Conservation (phyloP, 768 basidiomycete species). For the Coprinopsis strossmayeri region DNA sequence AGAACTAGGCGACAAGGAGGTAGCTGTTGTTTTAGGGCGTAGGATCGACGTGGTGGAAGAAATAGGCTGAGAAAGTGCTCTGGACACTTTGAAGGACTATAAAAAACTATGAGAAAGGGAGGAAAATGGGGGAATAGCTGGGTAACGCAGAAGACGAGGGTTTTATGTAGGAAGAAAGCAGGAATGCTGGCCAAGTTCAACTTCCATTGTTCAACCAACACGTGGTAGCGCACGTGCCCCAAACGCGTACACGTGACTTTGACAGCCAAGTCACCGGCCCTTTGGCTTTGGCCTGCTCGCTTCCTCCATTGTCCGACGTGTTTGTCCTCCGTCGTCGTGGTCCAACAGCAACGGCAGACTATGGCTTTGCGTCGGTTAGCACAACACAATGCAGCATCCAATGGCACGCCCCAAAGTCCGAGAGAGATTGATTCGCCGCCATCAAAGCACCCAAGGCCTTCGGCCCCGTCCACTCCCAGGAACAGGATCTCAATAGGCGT, state of each 20-base stretch:
- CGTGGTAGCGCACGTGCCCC: slow-evolving; percentile 30
- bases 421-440: slow-evolving; percentile 29
- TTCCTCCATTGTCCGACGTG: neutral
- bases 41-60: slow-evolving; percentile 59
- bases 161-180: slow-evolving; percentile 16
- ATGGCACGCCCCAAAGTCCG: neutral
- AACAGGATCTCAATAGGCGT: slow-evolving; percentile 44
- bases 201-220: slow-evolving; percentile 43
- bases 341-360: neutral
- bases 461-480: slow-evolving; percentile 34
- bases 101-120: slow-evolving; percentile 21
- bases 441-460: slow-evolving; percentile 17
- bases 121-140: slow-evolving; percentile 10
- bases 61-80: neutral
- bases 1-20: slow-evolving; percentile 72
- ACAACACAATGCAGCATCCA: slow-evolving; percentile 37
- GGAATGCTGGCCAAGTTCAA: slow-evolving; percentile 17
- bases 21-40: slow-evolving; percentile 44
- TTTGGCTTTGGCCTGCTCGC: slow-evolving; percentile 1
- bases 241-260: slow-evolving; percentile 21
- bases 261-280: slow-evolving; percentile 6
- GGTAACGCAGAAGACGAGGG: slow-evolving; percentile 14
- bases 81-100: slow-evolving; percentile 14
- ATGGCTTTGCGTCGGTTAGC: slow-evolving; percentile 58
- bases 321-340: neutral